A percentile compares a stretch with the other conserved stretches of the same genome.
Conservation (phyloP, 768 basidiomycete genomes). For the Rhodotorula sphaerocarpa region DNA sequence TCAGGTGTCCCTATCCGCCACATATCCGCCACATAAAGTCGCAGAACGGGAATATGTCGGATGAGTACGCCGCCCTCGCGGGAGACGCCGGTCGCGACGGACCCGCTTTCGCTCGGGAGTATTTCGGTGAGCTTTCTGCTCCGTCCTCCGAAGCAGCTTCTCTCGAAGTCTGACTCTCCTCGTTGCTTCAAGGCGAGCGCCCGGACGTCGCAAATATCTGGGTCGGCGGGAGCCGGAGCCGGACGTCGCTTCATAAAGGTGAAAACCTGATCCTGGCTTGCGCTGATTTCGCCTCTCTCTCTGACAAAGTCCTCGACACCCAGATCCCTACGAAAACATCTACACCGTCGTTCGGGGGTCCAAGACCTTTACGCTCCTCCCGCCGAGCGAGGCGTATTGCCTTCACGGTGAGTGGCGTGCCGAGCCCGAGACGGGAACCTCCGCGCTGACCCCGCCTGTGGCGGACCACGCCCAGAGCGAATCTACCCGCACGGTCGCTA, state of each 20-base stretch:
- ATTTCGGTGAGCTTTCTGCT: constrained; percentile 60
- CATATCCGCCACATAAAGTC: too few relatives aligned
- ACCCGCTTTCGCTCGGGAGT: constrained; percentile 61
- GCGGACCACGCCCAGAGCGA: constrained; percentile 53
- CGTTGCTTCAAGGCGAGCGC: constrained; percentile 45
- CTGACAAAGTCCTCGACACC: neutral
- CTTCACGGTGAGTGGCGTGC: constrained; percentile 54
- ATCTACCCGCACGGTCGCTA: constrained; percentile 63
- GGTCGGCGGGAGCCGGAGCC: constrained; percentile 70
- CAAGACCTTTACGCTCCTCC: constrained; percentile 77
- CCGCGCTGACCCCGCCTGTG: constrained; percentile 1
- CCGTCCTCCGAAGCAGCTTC: too few relatives aligned
- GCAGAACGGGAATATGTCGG: constrained; percentile 73
- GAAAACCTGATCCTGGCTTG: neutral
- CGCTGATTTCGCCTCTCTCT: too few relatives aligned
- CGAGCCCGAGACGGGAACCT: constrained; percentile 2
- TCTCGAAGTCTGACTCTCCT: neutral
- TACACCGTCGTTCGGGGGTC: constrained; percentile 75
- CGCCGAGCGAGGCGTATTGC: constrained; percentile 82
- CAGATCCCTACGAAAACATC: constrained; percentile 88
- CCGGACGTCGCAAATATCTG: constrained; percentile 91
- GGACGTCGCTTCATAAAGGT: constrained; percentile 84
- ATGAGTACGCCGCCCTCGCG: constrained; percentile 70
- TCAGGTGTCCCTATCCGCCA: too few relatives aligned
- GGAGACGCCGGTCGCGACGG: constrained; percentile 61